Evolutionary conservation across 2,329 filamentous ascomycete genomes (phyloP), one percentile per base, ranked within the genome.

Genomic region (Pseudogymnoascus verrucosus): DNA sequence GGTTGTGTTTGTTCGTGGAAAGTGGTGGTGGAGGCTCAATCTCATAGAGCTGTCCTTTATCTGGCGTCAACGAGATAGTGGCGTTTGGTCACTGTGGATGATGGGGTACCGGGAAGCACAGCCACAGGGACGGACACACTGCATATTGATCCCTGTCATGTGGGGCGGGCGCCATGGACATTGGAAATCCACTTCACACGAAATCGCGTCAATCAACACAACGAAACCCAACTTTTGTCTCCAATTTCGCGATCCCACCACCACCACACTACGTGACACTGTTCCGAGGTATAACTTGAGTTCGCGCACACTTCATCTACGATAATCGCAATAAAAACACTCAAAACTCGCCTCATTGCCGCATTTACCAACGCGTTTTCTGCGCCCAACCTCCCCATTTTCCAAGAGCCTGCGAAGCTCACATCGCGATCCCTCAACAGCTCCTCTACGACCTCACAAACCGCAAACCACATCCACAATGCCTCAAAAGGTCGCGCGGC

Each of bases 51-150:
- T 54, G 47, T 57, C 51, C 51, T 19, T 57, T 57, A 57, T 57
- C 51, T 57, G 51, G 51, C 51, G 28, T 57, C 12, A 34, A 57
- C 10, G 19, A 34, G 51, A 57, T 57, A 57, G 51, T 57, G 51
- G 28, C 51, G 51, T 57, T 57, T 8, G 28, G 51, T 19, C 28
- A 57, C 28, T 34, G 16, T 57, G 51, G 51, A 57, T 57, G 51
- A 57, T 36, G 28, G 51, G 51, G 51, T 57, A 57, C 16, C 51
- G 51, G 51, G 51, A 57, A 34, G 51, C 51, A 57, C 51, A 57
- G 51, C 51, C 51, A 57, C 51, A 57, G 28, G 51, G 51, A 34
- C 51, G 28, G 28, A 34, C 51, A 16, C 28, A 57, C 14, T 57
- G 51, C 28, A 36, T 57, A 36, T 57, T 34, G 51, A 36, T 57